These are phyloP conservation scores for Odontarrhena argentea DNA, from an alignment of 345 rosid species.

Conservation along the genomic window DNA sequence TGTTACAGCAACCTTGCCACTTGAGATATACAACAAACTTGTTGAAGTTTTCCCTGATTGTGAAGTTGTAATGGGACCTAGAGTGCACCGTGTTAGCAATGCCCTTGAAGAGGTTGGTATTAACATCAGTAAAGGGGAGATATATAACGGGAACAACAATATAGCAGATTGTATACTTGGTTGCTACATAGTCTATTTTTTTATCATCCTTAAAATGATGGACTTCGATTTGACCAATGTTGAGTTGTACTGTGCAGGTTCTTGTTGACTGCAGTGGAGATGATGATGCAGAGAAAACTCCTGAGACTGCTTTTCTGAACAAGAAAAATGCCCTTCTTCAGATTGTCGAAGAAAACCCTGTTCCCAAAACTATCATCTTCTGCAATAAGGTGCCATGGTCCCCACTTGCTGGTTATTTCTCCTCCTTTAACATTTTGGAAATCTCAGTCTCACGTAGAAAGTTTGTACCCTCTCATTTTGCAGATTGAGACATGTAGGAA, in stretches of 20 bases:
- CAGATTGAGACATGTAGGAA: constrained; percentile 98
- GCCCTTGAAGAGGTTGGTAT: constrained; percentile 84
- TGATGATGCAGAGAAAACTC: constrained; percentile 54
- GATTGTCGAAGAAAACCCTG: constrained; percentile 62
- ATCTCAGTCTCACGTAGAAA: constrained; percentile 5
- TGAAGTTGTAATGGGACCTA: constrained; percentile 89
- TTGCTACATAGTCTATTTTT: constrained; percentile 14
- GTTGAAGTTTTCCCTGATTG: constrained; percentile 85
- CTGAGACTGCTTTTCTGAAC: constrained; percentile 76
- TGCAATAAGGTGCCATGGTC: constrained; percentile 73
- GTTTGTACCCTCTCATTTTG: constrained; percentile 4
- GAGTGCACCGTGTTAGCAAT: constrained; percentile 79
- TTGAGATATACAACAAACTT: constrained; percentile 79
- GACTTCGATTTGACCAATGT: background rate
- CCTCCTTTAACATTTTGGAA: background rate
- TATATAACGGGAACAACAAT: constrained; percentile 11
- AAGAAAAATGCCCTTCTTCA: constrained; percentile 81
- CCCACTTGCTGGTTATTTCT: background rate
- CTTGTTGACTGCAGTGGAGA: constrained; percentile 95
- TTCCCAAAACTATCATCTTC: constrained; percentile 76
- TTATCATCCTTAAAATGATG: background rate
- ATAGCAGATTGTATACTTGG: constrained; percentile 8
- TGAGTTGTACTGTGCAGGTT: constrained; percentile 51
- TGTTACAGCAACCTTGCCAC: constrained; percentile 89
- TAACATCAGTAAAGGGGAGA: constrained; percentile 7